phyloP scores from a whole-genome alignment of 2,329 filamentous ascomycete genomes.

The Chaetomium olivaceum region DNA sequence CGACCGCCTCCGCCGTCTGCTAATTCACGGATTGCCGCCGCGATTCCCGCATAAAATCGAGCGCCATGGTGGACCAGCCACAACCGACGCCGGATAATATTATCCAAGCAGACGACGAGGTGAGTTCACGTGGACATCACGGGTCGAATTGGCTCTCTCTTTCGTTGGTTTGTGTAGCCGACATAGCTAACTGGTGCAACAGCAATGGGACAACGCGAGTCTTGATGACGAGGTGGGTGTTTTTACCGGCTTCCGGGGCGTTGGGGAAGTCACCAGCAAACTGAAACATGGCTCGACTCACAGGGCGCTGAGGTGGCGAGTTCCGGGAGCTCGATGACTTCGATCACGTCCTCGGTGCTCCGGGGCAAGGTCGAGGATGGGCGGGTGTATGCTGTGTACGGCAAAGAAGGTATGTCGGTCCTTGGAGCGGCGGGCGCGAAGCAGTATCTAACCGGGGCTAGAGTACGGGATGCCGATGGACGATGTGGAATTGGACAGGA shows the following conservation, averaged over 20 bases:
- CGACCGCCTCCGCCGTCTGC: background rate
- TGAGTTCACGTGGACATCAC: background rate
- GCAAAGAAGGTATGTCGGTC: constrained; percentile 37
- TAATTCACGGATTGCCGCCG: background rate
- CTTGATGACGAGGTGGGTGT: constrained; percentile 20
- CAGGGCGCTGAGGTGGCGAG: constrained; percentile 21
- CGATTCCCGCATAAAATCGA: background rate
- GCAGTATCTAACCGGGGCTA: constrained; percentile 18
- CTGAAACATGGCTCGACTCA: background rate
- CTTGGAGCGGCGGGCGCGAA: background rate
- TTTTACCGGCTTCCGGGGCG: background rate
- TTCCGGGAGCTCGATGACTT: constrained; percentile 21
- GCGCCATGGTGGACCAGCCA: constrained; percentile 3
- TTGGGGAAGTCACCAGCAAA: background rate
- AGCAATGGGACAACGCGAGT: constrained; percentile 13
- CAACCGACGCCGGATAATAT: background rate
- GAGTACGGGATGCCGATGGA: constrained; percentile 46
- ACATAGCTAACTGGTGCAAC: background rate
- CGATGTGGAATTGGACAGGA: constrained; percentile 43
- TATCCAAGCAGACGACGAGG: constrained; percentile 18
- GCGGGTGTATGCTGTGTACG: constrained; percentile 41
- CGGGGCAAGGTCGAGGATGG: constrained; percentile 35
- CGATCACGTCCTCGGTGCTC: constrained; percentile 27
- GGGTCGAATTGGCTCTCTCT: background rate
- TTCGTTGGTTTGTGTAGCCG: background rate